Conservation (phyloP, 768 basidiomycete species). For the Tulasnella sp. region DNA sequence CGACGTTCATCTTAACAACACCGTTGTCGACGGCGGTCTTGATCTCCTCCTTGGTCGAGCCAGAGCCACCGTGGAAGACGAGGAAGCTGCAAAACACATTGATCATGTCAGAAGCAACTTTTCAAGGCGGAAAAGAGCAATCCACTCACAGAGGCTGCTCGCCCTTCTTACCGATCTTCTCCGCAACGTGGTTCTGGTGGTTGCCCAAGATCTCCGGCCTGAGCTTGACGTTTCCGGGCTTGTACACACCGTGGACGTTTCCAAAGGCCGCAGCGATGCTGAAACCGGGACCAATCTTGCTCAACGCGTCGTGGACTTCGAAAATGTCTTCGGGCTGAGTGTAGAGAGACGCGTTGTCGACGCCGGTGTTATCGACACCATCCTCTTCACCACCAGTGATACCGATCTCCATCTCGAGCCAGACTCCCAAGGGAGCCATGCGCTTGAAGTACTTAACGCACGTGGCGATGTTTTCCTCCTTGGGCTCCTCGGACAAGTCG, state of each 20-base stretch:
- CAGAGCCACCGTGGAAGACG: slow-evolving; percentile 99
- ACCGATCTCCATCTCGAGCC: slow-evolving; percentile 99
- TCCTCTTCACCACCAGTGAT: slow-evolving; percentile 99
- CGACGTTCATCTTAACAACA: slow-evolving; percentile 99
- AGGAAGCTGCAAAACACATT: slow-evolving; percentile 62
- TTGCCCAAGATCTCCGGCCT: slow-evolving; percentile 86
- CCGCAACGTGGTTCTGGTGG: slow-evolving; percentile 75
- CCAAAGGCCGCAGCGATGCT: slow-evolving; percentile 98
- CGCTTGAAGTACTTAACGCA: slow-evolving; percentile 95
- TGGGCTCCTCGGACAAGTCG: slow-evolving; percentile 50
- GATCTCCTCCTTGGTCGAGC: slow-evolving; percentile 95
- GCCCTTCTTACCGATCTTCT: slow-evolving; percentile 60
- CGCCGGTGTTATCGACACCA: slow-evolving; percentile 95
- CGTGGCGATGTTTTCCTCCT: slow-evolving; percentile 87
- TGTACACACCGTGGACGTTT: slow-evolving; percentile 99
- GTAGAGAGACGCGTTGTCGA: slow-evolving; percentile 91
- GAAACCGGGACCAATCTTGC: slow-evolving; percentile 84
- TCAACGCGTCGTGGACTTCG: slow-evolving; percentile 84
- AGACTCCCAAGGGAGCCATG: slow-evolving; percentile 85
- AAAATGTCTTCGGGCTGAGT: slow-evolving; percentile 96
- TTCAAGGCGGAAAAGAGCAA: background rate
- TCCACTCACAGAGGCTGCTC: slow-evolving; percentile 77
- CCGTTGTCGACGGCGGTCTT: slow-evolving; percentile 83
- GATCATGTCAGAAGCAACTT: background rate
- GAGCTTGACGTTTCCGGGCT: slow-evolving; percentile 94